Base-by-base conservation (phyloP, 1,139 yeast genomes). In the Nakaseomyces delphensis region DNA sequence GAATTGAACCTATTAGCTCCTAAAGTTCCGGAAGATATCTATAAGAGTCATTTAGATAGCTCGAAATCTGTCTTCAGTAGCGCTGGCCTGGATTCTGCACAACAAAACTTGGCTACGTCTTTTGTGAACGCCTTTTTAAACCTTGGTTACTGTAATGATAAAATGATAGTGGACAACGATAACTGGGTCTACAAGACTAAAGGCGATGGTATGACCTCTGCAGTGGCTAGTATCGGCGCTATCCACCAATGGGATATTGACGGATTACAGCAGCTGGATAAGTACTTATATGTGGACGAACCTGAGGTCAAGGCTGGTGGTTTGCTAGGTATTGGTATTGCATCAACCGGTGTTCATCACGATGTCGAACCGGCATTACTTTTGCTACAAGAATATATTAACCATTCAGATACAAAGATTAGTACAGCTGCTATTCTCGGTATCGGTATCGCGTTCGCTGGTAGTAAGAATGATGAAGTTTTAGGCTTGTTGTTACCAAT, bases 291-390 rank as follows among this genome's bases (percentile, higher is more conserved):
- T 60, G 83, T 95, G 6, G 74, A 79, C 21, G 95, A 87, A 56
- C 82, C 79, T 47, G 91, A 86, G 57, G 79, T 89, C 51, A 86
- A 86, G 65, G 96, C 97, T 10, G 99, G 99, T 66, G 96, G 98
- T 4, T 71, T 91, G 48, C 73, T 93, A 51, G 99, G 97, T 64
- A 86, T 87, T 63, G 98, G 98, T 65, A 74, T 93, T 41, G 83
- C 86, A n/a, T 85, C 95, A 31, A 74, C 94, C 25, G 94, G 95
- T 64, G 93, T 93, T 45, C 96, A 86, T 62, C 96, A 91, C 60
- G 98, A 91, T 48, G 86, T 87, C 39, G 97, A 89, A 54, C 94
- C 97, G 4, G 94, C 96, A 3, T 71, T 85, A 50, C 81, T 95
- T 20, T 68, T 91, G 52, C 69, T 85, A 48, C 89, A 82, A 61